These are phyloP conservation scores for Murraya paniculata DNA, from an alignment of 345 rosid genomes.

Conservation along the genomic window DNA sequence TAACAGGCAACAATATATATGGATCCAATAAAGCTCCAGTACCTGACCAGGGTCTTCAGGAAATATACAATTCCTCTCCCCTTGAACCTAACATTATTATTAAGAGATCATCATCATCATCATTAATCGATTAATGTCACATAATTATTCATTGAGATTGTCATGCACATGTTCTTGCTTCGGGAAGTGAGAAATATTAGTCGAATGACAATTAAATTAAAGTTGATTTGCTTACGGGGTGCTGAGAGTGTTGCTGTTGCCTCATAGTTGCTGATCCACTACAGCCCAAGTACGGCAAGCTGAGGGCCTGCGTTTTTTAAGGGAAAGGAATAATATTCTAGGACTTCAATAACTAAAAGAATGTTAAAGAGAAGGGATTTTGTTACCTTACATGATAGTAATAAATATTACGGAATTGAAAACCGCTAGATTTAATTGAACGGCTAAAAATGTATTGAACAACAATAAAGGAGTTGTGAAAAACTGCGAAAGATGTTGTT, in stretches of 20 bases:
- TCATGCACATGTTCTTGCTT: conserved; percentile 12
- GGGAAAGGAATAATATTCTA: conserved; percentile 18
- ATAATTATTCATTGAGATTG: neutral
- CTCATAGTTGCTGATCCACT: conserved; percentile 57
- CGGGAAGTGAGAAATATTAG: conserved; percentile 10
- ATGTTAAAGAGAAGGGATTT: conserved; percentile 20
- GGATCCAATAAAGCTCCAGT: conserved; percentile 46
- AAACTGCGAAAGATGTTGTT: no score
- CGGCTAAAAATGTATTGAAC: no score
- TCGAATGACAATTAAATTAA: neutral
- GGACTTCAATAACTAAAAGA: conserved; percentile 16
- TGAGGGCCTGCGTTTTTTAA: conserved; percentile 65
- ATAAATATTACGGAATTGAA: no score
- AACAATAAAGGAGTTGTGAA: no score
- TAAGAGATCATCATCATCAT: conserved; percentile 22
- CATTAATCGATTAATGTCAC: conserved; percentile 27
- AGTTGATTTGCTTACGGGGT: conserved; percentile 44
- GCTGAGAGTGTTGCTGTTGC: conserved; percentile 44
- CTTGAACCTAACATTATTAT: conserved; percentile 53
- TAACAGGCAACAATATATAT: conserved; percentile 9
- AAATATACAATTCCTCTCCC: conserved; percentile 70
- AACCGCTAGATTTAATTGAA: no score
- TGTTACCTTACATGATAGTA: no score
- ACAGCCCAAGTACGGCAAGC: conserved; percentile 88
- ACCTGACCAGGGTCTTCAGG: conserved; percentile 98